phyloP scores from a whole-genome alignment of 768 basidiomycete genomes.

The Auriscalpium orientale region DNA sequence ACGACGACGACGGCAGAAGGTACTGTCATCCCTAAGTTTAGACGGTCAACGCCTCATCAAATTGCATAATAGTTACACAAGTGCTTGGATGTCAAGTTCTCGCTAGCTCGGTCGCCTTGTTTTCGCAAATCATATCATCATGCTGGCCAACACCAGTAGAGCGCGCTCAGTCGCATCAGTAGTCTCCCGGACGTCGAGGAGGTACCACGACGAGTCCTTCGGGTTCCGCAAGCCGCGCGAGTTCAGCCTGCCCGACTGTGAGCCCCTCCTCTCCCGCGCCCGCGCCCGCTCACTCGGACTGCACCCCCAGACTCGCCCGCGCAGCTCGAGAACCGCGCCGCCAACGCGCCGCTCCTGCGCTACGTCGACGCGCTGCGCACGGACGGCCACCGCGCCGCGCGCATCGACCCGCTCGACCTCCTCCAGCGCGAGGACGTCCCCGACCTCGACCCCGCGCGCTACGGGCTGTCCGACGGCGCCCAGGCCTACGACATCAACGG shows the following conservation, averaged over 20 bases:
- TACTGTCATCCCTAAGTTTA: too few species aligned
- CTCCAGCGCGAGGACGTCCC: constrained; percentile 76
- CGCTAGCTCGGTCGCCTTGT: too few species aligned
- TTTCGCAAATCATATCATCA: too few species aligned
- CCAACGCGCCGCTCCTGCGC: constrained; percentile 73
- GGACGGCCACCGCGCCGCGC: constrained; percentile 78
- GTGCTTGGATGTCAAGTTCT: too few species aligned
- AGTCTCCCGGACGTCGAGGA: constrained; percentile 5
- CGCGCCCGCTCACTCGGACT: not conserved
- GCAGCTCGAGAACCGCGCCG: constrained; percentile 60
- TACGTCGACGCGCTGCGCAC: constrained; percentile 86
- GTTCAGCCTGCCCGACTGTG: constrained; percentile 68
- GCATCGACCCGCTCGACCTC: constrained; percentile 82
- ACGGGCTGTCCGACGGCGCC: constrained; percentile 53
- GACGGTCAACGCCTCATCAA: too few species aligned
- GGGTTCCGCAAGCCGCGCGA: constrained; percentile 61
- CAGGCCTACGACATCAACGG: constrained; percentile 67
- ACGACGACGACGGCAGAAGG: too few species aligned
- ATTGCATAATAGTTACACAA: too few species aligned
- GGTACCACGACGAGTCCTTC: constrained; percentile 75
- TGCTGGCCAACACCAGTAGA: too few species aligned
- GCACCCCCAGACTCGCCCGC: constrained; percentile 7
- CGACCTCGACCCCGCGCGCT: constrained; percentile 70
- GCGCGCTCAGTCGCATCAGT: too few species aligned
- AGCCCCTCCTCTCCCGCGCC: constrained; percentile 16